phyloP scores from a whole-genome alignment of 2,329 filamentous ascomycete genomes.

The Passalora sequoiae region DNA sequence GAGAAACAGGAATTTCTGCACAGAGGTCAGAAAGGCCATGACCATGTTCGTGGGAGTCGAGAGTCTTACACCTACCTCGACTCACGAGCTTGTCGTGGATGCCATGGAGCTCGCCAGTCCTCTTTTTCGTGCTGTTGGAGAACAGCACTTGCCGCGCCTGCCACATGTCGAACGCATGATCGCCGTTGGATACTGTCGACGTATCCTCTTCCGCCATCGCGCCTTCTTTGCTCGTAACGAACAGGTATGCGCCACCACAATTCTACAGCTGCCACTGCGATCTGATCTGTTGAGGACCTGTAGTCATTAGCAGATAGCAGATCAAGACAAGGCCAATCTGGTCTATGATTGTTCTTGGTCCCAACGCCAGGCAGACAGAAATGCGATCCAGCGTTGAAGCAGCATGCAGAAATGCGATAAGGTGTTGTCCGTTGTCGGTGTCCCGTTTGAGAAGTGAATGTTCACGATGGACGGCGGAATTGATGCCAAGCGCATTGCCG shows the following conservation, averaged over 20 bases:
- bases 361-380: too few species aligned
- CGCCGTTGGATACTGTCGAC: conserved; percentile 14
- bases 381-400: too few species aligned
- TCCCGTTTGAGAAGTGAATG: background rate
- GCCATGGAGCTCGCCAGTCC: conserved; percentile 41
- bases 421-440: background rate
- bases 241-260: too few species aligned
- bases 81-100: conserved; percentile 42
- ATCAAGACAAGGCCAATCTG: too few species aligned
- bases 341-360: too few species aligned
- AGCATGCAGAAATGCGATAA: too few species aligned
- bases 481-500: too few species aligned
- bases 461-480: too few species aligned
- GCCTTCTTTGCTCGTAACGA: conserved; percentile 1
- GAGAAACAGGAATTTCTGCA: conserved; percentile 19
- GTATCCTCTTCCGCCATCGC: conserved; percentile 26
- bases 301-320: too few species aligned
- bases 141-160: conserved; percentile 38
- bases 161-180: conserved; percentile 20
- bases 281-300: too few species aligned
- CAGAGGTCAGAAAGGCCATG: conserved; percentile 12
- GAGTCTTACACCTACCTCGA: conserved; percentile 36
- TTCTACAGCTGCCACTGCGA: too few species aligned
- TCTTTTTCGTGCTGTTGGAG: conserved; percentile 45
- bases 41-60: conserved; percentile 1